A percentile compares a stretch with the other conserved stretches of the same genome.
Conservation (phyloP, 2,329 filamentous ascomycete genomes). For the Penicillium oxalicum region DNA sequence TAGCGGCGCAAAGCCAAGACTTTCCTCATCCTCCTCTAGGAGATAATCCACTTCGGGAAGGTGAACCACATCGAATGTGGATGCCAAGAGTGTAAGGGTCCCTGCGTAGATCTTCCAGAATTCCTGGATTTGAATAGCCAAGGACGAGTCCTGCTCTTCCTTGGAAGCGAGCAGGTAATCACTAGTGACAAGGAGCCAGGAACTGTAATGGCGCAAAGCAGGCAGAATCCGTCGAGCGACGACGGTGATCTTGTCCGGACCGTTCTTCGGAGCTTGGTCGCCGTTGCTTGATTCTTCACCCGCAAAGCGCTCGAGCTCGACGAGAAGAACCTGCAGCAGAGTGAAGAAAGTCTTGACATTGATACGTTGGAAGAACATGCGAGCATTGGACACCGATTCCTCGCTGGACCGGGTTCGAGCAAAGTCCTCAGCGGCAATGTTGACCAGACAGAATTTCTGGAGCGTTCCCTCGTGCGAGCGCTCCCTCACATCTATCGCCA, state of each 20-base stretch:
- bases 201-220: conserved; percentile 60
- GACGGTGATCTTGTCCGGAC: conserved; percentile 49
- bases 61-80: conserved; percentile 53
- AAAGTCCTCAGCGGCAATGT: conserved; percentile 75
- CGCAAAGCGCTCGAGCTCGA: conserved; percentile 60
- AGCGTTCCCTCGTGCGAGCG: conserved; percentile 59
- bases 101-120: conserved; percentile 63
- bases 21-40: conserved; percentile 62
- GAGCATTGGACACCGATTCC: conserved; percentile 43
- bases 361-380: conserved; percentile 63
- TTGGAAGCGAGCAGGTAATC: conserved; percentile 49
- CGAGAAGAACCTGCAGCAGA: conserved; percentile 63
- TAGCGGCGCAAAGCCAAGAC: conserved; percentile 59
- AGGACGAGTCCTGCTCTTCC: conserved; percentile 45
- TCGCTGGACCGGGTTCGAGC: conserved; percentile 56
- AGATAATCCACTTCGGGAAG: conserved; percentile 56
- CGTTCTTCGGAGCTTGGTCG: conserved; percentile 31
- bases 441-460: conserved; percentile 76
- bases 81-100: conserved; percentile 54
- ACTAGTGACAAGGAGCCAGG: conserved; percentile 57
- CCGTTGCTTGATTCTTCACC: conserved; percentile 44
- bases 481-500: conserved; percentile 67
- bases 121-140: conserved; percentile 54
- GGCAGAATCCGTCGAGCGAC: conserved; percentile 58
- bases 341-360: conserved; percentile 72